Evolutionary conservation across 805 yeast genomes (phyloP), one percentile per base, ranked within the genome.

Genomic region (Saccharomyces kudriavzevii): DNA sequence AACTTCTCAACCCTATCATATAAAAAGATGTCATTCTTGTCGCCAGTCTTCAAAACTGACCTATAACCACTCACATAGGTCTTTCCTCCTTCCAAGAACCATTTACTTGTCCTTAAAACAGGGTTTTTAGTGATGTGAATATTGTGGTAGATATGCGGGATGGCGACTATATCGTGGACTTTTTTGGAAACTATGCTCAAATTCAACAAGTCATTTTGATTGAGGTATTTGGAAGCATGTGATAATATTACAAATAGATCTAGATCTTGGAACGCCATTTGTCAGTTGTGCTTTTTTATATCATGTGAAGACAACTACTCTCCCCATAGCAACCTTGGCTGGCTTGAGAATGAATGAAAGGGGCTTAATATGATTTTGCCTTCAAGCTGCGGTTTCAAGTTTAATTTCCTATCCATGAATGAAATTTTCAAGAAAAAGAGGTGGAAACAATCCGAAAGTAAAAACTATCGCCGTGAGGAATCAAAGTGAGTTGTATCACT

Each of bases 1-100:
- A 83, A 62, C 2, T 75, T 66, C 40, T 70, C 70, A 48, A 82
- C 68, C 56, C 78, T 71, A 24, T 72, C 63, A 27, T 66, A 58
- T 10, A 72, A 62, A 20, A 76, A 62, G 47, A 72, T 58, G 29
- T 69, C 72, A 50, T 76, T 73, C 48, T 73, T 72, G 40, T 71
- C 70, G 0, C 52, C 55, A 10, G 69, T 66, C 45, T 74, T 72
- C 11, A 67, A 59, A 2, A 71, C 60, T 2, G 73, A 68, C 5
- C 65, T 58, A 25, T 68, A 57, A 0, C 76, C 75, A 17, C 77
- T 70, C 2, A 80, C 52, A 49, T 71, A 69, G 0, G 82, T 75
- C 49, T 56, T 68, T 3, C 60, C 59, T 0, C 73, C 59, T 20
- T 74, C 77, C 3, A 70, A 48, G 51, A 63, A 74, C 65, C 73